Evolutionary conservation across 1,139 yeast genomes (phyloP).

Genomic region (Wickerhamomyces sp.): DNA sequence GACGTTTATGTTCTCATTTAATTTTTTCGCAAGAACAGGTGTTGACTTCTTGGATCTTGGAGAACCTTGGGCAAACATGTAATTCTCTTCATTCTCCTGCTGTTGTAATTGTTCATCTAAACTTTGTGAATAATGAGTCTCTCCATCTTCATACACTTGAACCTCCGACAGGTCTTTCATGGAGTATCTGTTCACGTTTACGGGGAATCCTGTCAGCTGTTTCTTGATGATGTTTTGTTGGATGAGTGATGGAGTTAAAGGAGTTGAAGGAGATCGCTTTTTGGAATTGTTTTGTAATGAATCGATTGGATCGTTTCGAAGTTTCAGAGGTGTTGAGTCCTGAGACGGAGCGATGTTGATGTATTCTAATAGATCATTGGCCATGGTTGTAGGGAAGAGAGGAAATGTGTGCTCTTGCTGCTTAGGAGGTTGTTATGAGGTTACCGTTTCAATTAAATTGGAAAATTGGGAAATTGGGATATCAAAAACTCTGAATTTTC

Average conservation of each 20-base stretch:
- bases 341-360: not conserved
- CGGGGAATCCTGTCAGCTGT: slow-evolving; percentile 5
- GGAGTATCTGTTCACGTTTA: too few species aligned
- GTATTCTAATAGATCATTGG: not conserved
- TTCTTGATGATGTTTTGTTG: slow-evolving; percentile 20
- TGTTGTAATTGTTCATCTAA: slow-evolving; percentile 1
- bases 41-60: slow-evolving; percentile 13
- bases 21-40: slow-evolving; percentile 1
- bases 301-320: slow-evolving; percentile 12
- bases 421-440: too few species aligned
- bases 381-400: too few species aligned
- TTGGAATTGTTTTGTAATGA: slow-evolving; percentile 10
- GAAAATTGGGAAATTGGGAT: not conserved
- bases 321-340: slow-evolving; percentile 16
- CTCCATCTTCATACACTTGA: not conserved
- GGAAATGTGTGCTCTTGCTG: too few species aligned
- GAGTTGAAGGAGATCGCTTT: slow-evolving; percentile 23
- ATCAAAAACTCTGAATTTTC: not conserved
- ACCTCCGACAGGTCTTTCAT: too few species aligned
- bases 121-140: not conserved
- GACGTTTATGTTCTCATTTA: not conserved
- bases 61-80: slow-evolving; percentile 11
- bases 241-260: slow-evolving; percentile 21
- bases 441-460: not conserved
- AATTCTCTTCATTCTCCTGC: slow-evolving; percentile 6